phyloP scores from a whole-genome alignment of 2,329 filamentous ascomycete species.

The Ophiocordyceps robertsii region DNA sequence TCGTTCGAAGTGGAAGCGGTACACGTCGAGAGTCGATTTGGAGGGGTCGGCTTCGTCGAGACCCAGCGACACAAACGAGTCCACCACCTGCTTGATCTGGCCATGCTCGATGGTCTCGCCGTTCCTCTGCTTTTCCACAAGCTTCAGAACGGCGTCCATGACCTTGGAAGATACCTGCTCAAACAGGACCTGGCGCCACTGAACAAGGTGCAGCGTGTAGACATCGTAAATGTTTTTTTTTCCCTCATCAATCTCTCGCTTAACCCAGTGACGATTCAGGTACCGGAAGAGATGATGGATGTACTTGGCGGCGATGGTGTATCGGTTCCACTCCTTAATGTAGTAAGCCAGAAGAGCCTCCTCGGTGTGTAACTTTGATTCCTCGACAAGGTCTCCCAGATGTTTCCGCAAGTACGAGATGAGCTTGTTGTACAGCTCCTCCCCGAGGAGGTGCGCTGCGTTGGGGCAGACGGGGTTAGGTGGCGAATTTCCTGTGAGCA shows the following conservation, averaged over 20 bases:
- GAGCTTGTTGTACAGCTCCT: conserved; percentile 88
- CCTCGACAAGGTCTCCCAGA: conserved; percentile 53
- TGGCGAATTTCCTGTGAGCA: not conserved
- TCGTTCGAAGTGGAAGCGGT: conserved; percentile 81
- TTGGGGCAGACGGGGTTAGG: not conserved
- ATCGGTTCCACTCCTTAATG: conserved; percentile 91
- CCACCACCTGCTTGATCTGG: conserved; percentile 93
- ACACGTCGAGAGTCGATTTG: conserved; percentile 91
- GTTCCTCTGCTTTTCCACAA: conserved; percentile 93
- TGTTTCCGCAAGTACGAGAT: conserved; percentile 74
- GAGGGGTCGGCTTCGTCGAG: conserved; percentile 85
- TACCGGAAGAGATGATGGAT: conserved; percentile 96
- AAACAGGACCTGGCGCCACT: conserved; percentile 91
- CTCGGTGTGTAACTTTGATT: conserved; percentile 70
- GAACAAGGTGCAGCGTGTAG: conserved; percentile 89
- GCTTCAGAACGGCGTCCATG: conserved; percentile 86
- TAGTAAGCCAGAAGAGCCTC: conserved; percentile 87
- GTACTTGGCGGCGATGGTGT: conserved; percentile 91
- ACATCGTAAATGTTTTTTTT: conserved; percentile 98
- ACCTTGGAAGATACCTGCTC: conserved; percentile 71
- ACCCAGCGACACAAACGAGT: conserved; percentile 90
- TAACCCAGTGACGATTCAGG: conserved; percentile 97
- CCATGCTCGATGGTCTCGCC: conserved; percentile 95
- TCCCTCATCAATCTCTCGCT: conserved; percentile 95
- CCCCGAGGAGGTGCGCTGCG: conserved; percentile 79